Evolutionary conservation across 1,284 basidiomycete genomes (phyloP).

Genomic region (Peniophora sp.): DNA sequence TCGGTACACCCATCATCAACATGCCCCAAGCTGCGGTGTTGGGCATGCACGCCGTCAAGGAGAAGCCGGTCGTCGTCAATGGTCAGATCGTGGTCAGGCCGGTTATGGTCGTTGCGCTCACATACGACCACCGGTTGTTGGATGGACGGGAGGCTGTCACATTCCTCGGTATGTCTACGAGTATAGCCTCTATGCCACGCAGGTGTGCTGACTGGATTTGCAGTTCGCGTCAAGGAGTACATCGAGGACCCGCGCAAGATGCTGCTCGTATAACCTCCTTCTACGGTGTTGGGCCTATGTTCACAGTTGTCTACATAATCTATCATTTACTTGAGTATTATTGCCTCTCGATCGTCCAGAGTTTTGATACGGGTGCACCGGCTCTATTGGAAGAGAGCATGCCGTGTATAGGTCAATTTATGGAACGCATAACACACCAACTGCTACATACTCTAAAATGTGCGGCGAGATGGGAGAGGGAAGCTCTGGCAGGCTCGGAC

Average conservation of each 20-base stretch:
- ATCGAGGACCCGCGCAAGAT: conserved; percentile 63
- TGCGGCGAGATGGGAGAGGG: no score
- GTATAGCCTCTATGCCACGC: conserved; percentile 5
- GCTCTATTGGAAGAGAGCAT: no score
- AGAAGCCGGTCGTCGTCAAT: conserved; percentile 87
- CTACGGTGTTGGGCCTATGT: conserved; percentile 5
- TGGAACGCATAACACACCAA: no score
- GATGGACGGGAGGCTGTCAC: conserved; percentile 96
- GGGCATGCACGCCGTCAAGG: conserved; percentile 97
- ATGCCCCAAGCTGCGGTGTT: conserved; percentile 92
- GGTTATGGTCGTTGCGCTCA: conserved; percentile 93
- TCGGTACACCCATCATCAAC: conserved; percentile 97
- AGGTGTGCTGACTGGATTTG: conserved; percentile 3
- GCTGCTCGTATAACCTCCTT: conserved; percentile 29
- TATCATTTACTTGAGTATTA: not conserved
- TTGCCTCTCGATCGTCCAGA: not conserved
- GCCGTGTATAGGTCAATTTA: no score
- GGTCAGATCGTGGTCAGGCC: conserved; percentile 94
- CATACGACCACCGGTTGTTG: conserved; percentile 93
- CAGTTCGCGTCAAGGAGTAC: conserved; percentile 67
- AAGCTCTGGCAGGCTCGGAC: no score
- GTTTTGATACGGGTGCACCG: no score
- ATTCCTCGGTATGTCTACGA: conserved; percentile 78
- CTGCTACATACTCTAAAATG: no score
- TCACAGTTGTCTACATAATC: not conserved